Base-by-base conservation (phyloP, 345 rosid species). In the Stellera chamaejasme region DNA sequence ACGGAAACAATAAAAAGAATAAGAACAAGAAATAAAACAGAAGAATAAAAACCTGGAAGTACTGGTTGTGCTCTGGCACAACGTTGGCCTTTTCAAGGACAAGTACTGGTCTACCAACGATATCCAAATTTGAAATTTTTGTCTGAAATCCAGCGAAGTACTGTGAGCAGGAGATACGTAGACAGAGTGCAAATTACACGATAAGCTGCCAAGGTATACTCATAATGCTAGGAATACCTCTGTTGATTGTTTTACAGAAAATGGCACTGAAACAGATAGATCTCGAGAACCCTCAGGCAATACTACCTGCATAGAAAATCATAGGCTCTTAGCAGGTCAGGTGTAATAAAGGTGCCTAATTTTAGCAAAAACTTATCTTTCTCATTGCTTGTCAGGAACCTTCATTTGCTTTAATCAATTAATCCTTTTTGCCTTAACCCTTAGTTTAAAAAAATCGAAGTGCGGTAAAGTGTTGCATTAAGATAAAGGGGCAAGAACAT, bases 41-140 rank as follows among this genome's bases (percentile, higher is more conserved):
- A 49, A 48, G 42, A 52, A 11, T 0, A 27, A 36, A 54, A 80
- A 94, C 99, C 97, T 90, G 97, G 69, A 94, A 81, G 66, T 82
- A 45, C 62, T 83, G 95, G 75, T 87, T 85, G 70, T 83, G 97
- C 84, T 94, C 95, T 11, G 96, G 90, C 59, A 87, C 95, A 60
- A 75, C 88, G 48, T 87, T 87, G 59, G 60, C 58, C 78, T 87
- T 94, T 72, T 87, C 81, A 25, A 90, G 81, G 60, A 79, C 87
- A 69, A 69, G 65, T 61, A 90, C 97, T 45, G 95, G 96, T 71
- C 97, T 82, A 57, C 99, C 97, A 61, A 66, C 81, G 60, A 87
- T 66, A 68, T 94, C 99, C 73, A 94, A 80, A 74, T 87, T 96
- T n/a, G 95, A 94, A 39, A 82, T 52, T 64, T 90, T 94, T 63